phyloP scores from a whole-genome alignment of 2,329 filamentous ascomycete species.

The Ceratocystis eucalypticola region DNA sequence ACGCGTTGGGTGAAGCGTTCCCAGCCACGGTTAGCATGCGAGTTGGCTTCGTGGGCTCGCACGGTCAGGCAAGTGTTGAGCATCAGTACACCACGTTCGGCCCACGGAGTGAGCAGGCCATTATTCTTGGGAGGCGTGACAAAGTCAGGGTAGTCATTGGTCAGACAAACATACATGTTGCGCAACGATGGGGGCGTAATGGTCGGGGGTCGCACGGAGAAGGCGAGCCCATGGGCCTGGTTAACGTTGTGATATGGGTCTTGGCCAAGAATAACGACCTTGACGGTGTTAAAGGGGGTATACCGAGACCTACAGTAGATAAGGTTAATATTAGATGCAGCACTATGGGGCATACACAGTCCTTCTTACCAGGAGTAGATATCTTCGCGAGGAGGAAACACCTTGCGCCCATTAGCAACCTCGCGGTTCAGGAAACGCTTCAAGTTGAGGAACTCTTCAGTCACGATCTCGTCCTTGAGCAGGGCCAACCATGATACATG shows the following conservation, averaged over 20 bases:
- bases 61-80: conserved; percentile 94
- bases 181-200: conserved; percentile 75
- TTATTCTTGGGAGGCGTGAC: conserved; percentile 58
- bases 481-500: conserved; percentile 83
- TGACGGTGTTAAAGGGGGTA: conserved; percentile 77
- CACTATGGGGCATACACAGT: too few species aligned
- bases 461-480: conserved; percentile 73
- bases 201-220: conserved; percentile 84
- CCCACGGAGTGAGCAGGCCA: conserved; percentile 84
- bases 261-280: conserved; percentile 86
- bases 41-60: conserved; percentile 74
- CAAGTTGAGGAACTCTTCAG: conserved; percentile 67
- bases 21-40: conserved; percentile 78
- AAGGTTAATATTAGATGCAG: conserved; percentile 18
- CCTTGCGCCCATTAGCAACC: conserved; percentile 55
- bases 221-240: conserved; percentile 91
- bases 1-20: conserved; percentile 84
- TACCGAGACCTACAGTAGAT: conserved; percentile 61
- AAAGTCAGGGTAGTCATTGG: conserved; percentile 78
- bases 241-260: conserved; percentile 94
- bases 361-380: conserved; percentile 77
- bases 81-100: conserved; percentile 79
- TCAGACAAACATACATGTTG: conserved; percentile 85
- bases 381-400: conserved; percentile 79
- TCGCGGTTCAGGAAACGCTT: conserved; percentile 81